Evolutionary conservation across 495 filamentous ascomycete genomes (phyloP), one percentile per base, ranked within the genome.

Genomic region (Penicillium argentinense): DNA sequence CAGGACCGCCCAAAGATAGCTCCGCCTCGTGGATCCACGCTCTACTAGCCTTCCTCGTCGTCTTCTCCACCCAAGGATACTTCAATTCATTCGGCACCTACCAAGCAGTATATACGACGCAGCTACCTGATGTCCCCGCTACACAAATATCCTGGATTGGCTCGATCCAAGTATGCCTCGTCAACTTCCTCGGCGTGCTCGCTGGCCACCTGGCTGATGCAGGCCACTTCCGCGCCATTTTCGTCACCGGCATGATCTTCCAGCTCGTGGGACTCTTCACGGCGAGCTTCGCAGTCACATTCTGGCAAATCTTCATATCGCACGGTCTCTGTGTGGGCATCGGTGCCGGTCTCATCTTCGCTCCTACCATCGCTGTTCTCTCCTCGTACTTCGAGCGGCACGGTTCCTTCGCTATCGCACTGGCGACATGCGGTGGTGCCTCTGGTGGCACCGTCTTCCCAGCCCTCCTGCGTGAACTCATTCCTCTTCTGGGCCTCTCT

Each of bases 271-370:
- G 82, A 19, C 70, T 84, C 28, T 85, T 86, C 57, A 67, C 74
- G 18, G 75, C 79, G 5, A 75, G 75, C 1, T 60, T 76, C 2
- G 73, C 73, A 4, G 76, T 62, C 2, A 44, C 44, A 25, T 79
- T 73, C 53, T 81, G 67, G 59, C 73, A 80, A 46, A 47, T 73
- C 0, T 37, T 80, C 37, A 74, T 91, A 0, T 71, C 86, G 0
- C 89, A 92, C 53, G 88, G 84, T 4, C 42, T 90, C 8, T 78
- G 77, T 32, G 71, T 76, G 27, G 87, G 87, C 3, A 33, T 89
- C 14, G 84, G 83, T 0, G 77, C 79, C 61, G 86, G 86, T 0
- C 63, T 81, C n/a, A 51, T 79, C 3, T 89, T 85, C 49, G 74
- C 74, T 40, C 82, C 84, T 5, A 62, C 72, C 1, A 45, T 87